Base-by-base conservation (phyloP, 2,329 filamentous ascomycete genomes). In the Neonectria ditissima region DNA sequence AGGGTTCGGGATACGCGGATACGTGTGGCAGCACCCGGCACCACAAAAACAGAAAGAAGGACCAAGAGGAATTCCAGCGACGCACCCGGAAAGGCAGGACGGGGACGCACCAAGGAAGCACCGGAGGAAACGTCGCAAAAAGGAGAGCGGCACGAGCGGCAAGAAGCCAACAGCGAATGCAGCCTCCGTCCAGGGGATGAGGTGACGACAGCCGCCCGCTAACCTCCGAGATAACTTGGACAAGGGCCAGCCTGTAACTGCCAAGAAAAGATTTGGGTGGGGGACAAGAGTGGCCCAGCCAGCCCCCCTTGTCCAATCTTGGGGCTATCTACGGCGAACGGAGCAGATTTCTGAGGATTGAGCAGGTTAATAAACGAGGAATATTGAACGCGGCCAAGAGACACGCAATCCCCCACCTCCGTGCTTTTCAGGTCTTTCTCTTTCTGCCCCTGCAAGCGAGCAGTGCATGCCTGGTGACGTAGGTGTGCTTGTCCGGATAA, bases 1-100 rank as follows among this genome's bases (percentile, higher is more conserved):
- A 32, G 28, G 47, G 28, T 32, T 50, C 47, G 47, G 47, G 47
- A 50, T 30, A 32, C 47, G 47, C 47, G 47, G 47, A 32, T 32
- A 11, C 10, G n/a, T 11, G 10, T n/a, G 26, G n/a, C 47, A 18
- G 11, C 2, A 20, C 28, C n/a, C 32, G 10, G 26, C 28, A 20
- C n/a, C 37, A 20, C n/a, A 18, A 39, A 39, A 32, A n/a, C n/a
- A n/a, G n/a, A n/a, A 34, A 22, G 2, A 18, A 10, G n/a, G 11
- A 47, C 47, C 44, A 28, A 48, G 3, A 24, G 7, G 44, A 37
- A 37, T 37, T 37, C 34, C 34, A n/a, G 39, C 10, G 39, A 43
- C 28, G 13, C 22, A 47, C 13, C 44, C 24, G 44, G 22, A 11
- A n/a, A 8, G 16, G 45, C 18, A 18, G n/a, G 16, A 8, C 22